These are phyloP conservation scores for Colletotrichum lupini DNA, from an alignment of 2,329 filamentous ascomycete species.

Conservation along the genomic window DNA sequence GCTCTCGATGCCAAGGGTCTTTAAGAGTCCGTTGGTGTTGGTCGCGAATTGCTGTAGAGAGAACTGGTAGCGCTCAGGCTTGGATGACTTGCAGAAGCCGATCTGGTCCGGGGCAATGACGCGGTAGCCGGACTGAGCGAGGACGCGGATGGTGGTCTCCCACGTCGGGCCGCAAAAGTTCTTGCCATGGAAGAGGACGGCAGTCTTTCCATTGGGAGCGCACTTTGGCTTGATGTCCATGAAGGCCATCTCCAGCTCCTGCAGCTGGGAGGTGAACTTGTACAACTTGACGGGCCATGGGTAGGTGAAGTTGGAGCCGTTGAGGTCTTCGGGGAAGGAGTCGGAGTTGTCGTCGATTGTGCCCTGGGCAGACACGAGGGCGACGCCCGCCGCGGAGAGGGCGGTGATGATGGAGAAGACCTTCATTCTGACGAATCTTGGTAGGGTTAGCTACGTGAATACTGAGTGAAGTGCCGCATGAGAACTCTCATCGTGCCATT, in stretches of 20 bases:
- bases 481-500: not conserved
- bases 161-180: constrained; percentile 68
- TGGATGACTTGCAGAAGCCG: constrained; percentile 68
- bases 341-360: constrained; percentile 47
- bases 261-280: constrained; percentile 58
- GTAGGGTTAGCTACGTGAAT: not conserved
- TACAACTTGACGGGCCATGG: constrained; percentile 62
- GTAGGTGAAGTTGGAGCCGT: constrained; percentile 64
- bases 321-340: constrained; percentile 53
- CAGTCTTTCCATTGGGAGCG: constrained; percentile 51
- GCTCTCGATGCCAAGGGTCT: constrained; percentile 53
- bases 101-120: constrained; percentile 66
- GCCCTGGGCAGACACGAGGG: constrained; percentile 40
- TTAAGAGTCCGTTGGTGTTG: constrained; percentile 61
- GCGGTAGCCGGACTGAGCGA: constrained; percentile 58
- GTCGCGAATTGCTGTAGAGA: constrained; percentile 61
- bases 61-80: constrained; percentile 62
- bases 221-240: constrained; percentile 59
- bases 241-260: constrained; percentile 65
- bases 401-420: constrained; percentile 26
- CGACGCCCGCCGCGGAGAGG: constrained; percentile 33
- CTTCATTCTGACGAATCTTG: constrained; percentile 36
- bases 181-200: constrained; percentile 64
- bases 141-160: constrained; percentile 56
- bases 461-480: not conserved